Base-by-base conservation (phyloP, 805 yeast genomes). In the Saccharomycopsis synnaedendra region DNA sequence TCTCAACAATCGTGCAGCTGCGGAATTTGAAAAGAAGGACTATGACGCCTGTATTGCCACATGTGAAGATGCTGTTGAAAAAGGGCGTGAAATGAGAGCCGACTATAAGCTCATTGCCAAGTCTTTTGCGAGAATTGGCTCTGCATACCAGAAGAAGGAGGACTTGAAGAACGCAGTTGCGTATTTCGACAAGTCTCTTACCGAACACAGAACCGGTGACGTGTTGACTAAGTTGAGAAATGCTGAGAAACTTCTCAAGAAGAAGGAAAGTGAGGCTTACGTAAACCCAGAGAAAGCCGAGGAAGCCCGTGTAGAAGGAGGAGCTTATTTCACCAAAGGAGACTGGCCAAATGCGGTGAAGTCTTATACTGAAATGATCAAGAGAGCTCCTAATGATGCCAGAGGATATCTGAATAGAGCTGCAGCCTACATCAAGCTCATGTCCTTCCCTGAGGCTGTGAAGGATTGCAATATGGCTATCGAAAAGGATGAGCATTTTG, bases 401-500 rank as follows among this genome's bases (percentile, higher is more conserved):
- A 80, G 96, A 66, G 97, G 97, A 49, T 93, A 88, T 66, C 88
- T 95, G 35, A 93, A 93, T 71, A 84, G 99, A 68, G 98, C 99
- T 46, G 98, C 98, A 38, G 96, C 96, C 1, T 76, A 84, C 62
- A 82, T 95, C 42, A 93, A 93, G 67, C 76, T 93, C 57, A 78
- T 90, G 85, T 86, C 96, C 8, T 93, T 90, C 84, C 97, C 97
- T 19, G 97, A 90, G 57, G 97, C 95, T 11, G 82, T 93, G 49
- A 75, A 76, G 58, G 99, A 93, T 68, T 88, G 97, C 71, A 85
- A 90, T 60, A 64, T 68, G 50, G 99, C 98, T 36, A 85, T 93
- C 58, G 78, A 76, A 62, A 78, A 80, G 57, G 97, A 93, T 65
- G 96, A 96, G 42, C 66, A 70, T 27, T 93, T 93, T 66, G 73